Conservation (phyloP, 2,329 filamentous ascomycete genomes). For the Phaeosphaeriaceae sp. region DNA sequence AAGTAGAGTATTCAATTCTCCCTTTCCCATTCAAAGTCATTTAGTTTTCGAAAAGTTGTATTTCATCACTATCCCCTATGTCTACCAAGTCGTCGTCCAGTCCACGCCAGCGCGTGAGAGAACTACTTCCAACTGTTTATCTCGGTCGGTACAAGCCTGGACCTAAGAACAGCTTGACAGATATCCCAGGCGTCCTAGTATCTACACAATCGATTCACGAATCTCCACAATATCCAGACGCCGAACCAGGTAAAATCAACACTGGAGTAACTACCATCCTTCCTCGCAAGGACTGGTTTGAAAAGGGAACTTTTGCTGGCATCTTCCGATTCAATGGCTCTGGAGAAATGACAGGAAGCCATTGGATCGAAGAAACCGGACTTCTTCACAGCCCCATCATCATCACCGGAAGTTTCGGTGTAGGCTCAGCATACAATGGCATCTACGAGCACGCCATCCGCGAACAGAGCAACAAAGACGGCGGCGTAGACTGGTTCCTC, state of each 20-base stretch:
- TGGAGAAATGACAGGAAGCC: slow-evolving; percentile 66
- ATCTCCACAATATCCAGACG: slow-evolving; percentile 36
- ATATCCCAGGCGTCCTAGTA: slow-evolving; percentile 53
- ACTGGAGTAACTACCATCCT: slow-evolving; percentile 55
- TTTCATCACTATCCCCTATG: slow-evolving; percentile 10
- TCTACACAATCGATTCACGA: slow-evolving; percentile 49
- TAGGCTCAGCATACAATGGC: slow-evolving; percentile 65
- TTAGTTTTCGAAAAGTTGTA: not conserved
- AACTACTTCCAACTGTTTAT: slow-evolving; percentile 46
- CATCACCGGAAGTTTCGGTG: slow-evolving; percentile 64
- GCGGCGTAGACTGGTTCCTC: slow-evolving; percentile 60
- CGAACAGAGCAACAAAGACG: slow-evolving; percentile 46
- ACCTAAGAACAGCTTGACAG: slow-evolving; percentile 52
- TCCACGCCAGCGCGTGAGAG: slow-evolving; percentile 45
- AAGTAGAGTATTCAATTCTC: too few relatives aligned
- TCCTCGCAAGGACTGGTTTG: slow-evolving; percentile 51
- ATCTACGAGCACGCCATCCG: slow-evolving; percentile 63
- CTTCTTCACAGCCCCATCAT: slow-evolving; percentile 65
- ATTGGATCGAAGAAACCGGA: slow-evolving; percentile 68
- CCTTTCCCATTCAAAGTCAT: not conserved
- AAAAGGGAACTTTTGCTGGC: slow-evolving; percentile 51
- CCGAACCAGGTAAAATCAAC: slow-evolving; percentile 40
- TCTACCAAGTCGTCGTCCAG: slow-evolving; percentile 6
- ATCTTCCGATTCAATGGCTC: slow-evolving; percentile 68
- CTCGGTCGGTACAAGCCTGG: slow-evolving; percentile 49